Base-by-base conservation (phyloP, 148 eudicot species). In the Nyssa sinensis region DNA sequence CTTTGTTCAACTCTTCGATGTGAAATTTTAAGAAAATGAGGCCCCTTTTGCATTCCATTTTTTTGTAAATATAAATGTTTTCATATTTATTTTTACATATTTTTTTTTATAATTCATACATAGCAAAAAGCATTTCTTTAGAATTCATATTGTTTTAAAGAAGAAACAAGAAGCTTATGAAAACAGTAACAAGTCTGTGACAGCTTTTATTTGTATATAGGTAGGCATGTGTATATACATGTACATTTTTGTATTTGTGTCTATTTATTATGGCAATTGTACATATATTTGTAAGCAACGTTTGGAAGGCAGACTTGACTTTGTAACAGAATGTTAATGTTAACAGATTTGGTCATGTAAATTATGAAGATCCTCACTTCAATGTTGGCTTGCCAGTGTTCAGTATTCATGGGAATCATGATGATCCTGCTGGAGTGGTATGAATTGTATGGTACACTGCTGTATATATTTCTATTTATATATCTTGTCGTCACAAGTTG, bases 371-470 rank as follows among this genome's bases (percentile, higher is more conserved):
- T 81, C 99, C 99, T 74, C 96, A 95, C 82, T 93, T 89, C 90
- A 95, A 95, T 78, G 94, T 95, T 78, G 99, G 99, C 72, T 81
- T 95, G 87, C 99, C 99, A 44, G 97, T 95, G 79, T 95, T 95
- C 88, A 93, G 98, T 75, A 95, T 95, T 85, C 99, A 95, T 77
- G 99, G 99, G 70, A 95, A 95, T 87, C 99, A 95, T 83, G 99
- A 95, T 81, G 99, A 95, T 85, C 99, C 99, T 74, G 97, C 99
- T 74, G 99, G 99, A 83, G 99, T 95, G 98, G 98, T 95, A 94
- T 74, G 89, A 9, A 49, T 62, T 71, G 14, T 32, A 21, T 11
- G 32, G 16, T 34, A 27, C 35, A 59, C 17, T 58, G 31, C 30
- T 58, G 13, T 37, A 58, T 4, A 49, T 59, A 59, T 59, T 7